A percentile compares a stretch with the other conserved stretches of the same genome.
These are phyloP conservation scores for Cymodocea nodosa DNA, from an alignment of 116 monocot species.

Conservation along the genomic window DNA sequence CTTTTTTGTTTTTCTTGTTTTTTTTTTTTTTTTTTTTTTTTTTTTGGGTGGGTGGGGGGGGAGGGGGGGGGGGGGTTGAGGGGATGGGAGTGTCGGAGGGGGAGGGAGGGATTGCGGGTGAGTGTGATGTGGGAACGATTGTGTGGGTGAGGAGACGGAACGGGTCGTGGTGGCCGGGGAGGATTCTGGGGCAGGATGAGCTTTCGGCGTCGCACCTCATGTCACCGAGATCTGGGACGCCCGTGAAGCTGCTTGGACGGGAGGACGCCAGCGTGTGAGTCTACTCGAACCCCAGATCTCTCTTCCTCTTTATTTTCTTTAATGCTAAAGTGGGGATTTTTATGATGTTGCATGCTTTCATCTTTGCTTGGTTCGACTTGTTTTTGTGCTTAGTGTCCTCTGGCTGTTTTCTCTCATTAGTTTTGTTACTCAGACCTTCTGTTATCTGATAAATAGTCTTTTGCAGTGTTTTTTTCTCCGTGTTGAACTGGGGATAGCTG, in stretches of 20 bases:
- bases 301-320: background rate
- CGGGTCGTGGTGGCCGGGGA: slow-evolving; percentile 59
- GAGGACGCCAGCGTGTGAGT: slow-evolving; percentile 95
- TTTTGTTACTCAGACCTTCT: too few relatives aligned
- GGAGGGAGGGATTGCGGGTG: slow-evolving; percentile 27
- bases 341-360: background rate
- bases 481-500: too few relatives aligned
- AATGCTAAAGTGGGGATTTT: background rate
- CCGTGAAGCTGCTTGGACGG: slow-evolving; percentile 80
- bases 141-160: slow-evolving; percentile 95
- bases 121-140: slow-evolving; percentile 70
- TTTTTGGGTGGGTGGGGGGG: background rate
- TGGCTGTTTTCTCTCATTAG: background rate
- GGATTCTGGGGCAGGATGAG: slow-evolving; percentile 62
- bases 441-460: too few relatives aligned
- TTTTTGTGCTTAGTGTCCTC: background rate
- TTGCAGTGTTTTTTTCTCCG: too few relatives aligned
- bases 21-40: background rate
- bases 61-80: too few relatives aligned
- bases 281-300: slow-evolving; percentile 4
- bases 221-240: slow-evolving; percentile 90
- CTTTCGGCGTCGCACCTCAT: slow-evolving; percentile 78
- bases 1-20: background rate
- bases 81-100: slow-evolving; percentile 33
- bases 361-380: background rate